phyloP scores from a whole-genome alignment of 192 early-diverging fungal species.

The Coemansia sp. region DNA sequence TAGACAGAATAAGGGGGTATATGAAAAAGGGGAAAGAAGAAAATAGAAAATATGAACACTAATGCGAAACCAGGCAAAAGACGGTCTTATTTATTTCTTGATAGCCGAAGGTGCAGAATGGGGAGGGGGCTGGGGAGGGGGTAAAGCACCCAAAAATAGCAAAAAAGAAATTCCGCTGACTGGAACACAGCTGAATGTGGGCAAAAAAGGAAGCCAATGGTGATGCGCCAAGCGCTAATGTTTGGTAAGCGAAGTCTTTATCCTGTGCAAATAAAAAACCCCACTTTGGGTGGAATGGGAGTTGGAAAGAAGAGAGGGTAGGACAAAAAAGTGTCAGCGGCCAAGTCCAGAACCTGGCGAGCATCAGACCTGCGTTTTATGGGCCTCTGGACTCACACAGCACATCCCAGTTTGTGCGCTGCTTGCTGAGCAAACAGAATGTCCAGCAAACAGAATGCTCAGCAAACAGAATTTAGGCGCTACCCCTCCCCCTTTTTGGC shows the following conservation, averaged over 20 bases:
- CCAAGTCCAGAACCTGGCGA: constrained; percentile 1
- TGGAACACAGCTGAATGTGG: not conserved
- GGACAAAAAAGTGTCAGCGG: not conserved
- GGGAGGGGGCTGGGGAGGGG: constrained; percentile 3
- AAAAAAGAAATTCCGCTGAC: constrained; percentile 9
- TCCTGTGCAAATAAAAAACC: not conserved
- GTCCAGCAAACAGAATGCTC: not conserved
- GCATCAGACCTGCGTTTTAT: constrained; percentile 3
- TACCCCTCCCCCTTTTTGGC: not conserved
- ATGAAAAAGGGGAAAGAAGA: constrained; percentile 10
- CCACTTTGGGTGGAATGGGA: not conserved
- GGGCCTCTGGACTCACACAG: constrained; percentile 1
- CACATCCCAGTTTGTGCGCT: not conserved
- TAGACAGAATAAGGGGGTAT: constrained; percentile 3
- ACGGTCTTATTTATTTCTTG: constrained; percentile 9
- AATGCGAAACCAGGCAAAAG: constrained; percentile 10
- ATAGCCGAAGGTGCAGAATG: constrained; percentile 1
- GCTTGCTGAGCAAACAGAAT: constrained; percentile 5
- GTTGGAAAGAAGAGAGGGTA: not conserved
- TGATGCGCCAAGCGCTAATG: constrained; percentile 1
- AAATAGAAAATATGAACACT: constrained; percentile 11
- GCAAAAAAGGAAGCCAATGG: constrained; percentile 1
- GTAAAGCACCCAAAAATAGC: not conserved
- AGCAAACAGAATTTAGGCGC: not conserved
- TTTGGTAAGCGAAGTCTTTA: constrained; percentile 1